A percentile compares a stretch with the other conserved stretches of the same genome.
These are phyloP conservation scores for Aspergillus bertholletiae DNA, from an alignment of 495 filamentous ascomycete species.

Conservation along the genomic window DNA sequence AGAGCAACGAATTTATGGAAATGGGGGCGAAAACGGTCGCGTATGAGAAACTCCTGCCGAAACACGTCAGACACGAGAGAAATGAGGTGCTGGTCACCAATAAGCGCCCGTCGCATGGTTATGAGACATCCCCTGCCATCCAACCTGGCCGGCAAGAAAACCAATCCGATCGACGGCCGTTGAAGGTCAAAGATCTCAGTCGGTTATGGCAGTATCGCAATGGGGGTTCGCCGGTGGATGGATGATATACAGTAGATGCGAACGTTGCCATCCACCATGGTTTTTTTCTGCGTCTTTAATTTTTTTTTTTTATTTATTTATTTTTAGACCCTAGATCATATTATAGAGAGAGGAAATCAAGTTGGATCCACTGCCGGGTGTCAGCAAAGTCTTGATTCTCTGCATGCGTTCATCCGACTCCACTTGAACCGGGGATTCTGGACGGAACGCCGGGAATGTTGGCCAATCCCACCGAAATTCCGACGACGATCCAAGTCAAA, in stretches of 20 bases:
- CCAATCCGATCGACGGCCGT: neutral
- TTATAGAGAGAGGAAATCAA: no score
- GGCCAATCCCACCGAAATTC: neutral
- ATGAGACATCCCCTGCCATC: no score
- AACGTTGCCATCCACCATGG: neutral
- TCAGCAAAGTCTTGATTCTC: neutral
- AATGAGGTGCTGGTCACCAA: neutral
- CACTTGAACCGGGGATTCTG: neutral
- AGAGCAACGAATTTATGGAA: constrained; percentile 35
- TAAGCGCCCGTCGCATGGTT: neutral
- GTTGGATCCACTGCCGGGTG: neutral
- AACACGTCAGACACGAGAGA: neutral
- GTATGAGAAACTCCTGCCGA: neutral
- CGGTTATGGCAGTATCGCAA: constrained; percentile 72
- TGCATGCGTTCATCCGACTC: neutral
- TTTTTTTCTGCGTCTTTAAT: neutral
- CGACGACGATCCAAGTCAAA: neutral
- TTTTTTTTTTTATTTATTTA: neutral
- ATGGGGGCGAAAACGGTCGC: constrained; percentile 15
- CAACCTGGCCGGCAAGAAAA: no score
- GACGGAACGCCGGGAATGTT: no score
- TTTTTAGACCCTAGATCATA: no score
- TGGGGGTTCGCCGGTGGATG: constrained; percentile 49
- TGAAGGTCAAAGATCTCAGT: constrained; percentile 65
- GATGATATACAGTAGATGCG: neutral